phyloP scores from a whole-genome alignment of 2,329 filamentous ascomycete genomes.

The Xylariaceae sp. region DNA sequence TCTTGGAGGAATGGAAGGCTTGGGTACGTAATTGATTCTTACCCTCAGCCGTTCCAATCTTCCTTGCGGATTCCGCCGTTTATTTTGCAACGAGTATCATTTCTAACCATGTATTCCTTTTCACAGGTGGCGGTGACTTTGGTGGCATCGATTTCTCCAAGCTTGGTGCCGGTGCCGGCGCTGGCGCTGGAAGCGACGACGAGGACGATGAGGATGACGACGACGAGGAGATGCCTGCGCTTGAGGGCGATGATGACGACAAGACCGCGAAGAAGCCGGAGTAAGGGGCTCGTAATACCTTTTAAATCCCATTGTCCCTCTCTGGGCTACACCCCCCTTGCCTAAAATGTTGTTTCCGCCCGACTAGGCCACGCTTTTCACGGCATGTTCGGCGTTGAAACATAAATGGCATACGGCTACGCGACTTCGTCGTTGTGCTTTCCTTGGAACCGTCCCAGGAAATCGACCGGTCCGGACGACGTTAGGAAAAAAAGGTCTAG shows the following conservation, averaged over 20 bases:
- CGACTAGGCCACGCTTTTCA: conserved; percentile 14
- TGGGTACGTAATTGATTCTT: conserved; percentile 34
- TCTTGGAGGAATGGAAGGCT: conserved; percentile 30
- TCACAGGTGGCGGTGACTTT: conserved; percentile 58
- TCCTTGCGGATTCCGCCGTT: not conserved
- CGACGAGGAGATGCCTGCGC: conserved; percentile 76
- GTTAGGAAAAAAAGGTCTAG: conserved; percentile 10
- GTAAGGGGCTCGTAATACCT: conserved; percentile 8
- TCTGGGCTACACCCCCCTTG: not conserved
- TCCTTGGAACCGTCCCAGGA: conserved; percentile 10
- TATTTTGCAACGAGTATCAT: not conserved
- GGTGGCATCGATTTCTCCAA: conserved; percentile 93
- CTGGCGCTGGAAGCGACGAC: conserved; percentile 34
- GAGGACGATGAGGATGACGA: conserved; percentile 50
- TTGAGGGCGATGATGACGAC: conserved; percentile 57
- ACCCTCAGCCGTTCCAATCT: conserved; percentile 6
- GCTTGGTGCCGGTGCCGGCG: conserved; percentile 58
- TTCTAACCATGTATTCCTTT: conserved; percentile 19
- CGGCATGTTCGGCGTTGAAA: conserved; percentile 19
- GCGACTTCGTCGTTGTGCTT: conserved; percentile 11
- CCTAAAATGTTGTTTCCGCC: conserved; percentile 19
- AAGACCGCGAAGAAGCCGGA: conserved; percentile 28
- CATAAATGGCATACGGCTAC: conserved; percentile 18
- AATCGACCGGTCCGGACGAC: conserved; percentile 11
- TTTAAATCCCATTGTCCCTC: conserved; percentile 9